These are phyloP conservation scores for Solanum clarkiae DNA, from an alignment of 257 asterid species.

Conservation along the genomic window DNA sequence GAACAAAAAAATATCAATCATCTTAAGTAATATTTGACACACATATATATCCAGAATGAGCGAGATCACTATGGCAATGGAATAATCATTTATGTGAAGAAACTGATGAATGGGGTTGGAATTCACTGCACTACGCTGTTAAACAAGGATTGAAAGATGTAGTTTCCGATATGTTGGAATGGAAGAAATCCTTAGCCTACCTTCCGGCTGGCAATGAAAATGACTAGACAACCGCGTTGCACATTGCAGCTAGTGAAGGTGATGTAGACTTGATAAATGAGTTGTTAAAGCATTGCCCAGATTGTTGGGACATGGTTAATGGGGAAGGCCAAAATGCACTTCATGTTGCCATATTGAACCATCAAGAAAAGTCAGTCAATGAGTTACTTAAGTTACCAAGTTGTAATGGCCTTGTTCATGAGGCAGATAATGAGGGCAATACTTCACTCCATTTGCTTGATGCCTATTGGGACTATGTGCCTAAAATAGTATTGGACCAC, in stretches of 20 bases:
- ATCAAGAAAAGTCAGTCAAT: too few species aligned
- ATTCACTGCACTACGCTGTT: neutral
- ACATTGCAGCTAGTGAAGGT: neutral
- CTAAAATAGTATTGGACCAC: accelerated
- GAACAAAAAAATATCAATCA: too few species aligned
- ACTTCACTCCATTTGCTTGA: neutral
- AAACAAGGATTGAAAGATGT: neutral
- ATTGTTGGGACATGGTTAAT: neutral
- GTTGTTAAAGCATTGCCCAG: neutral
- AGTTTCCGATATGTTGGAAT: neutral
- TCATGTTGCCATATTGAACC: neutral
- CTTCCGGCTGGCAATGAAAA: neutral
- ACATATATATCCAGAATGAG: neutral
- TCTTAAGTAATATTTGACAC: neutral
- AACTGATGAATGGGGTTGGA: neutral
- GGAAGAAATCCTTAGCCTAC: neutral
- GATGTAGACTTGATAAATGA: neutral
- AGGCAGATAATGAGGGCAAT: neutral
- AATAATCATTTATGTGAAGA: neutral
- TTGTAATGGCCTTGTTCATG: neutral
- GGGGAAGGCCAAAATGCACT: neutral
- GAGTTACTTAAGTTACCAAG: too few species aligned
- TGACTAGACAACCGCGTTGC: too few species aligned
- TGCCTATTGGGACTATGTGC: accelerated
- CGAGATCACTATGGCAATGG: neutral